A percentile compares a stretch with the other conserved stretches of the same genome.
phyloP scores from a whole-genome alignment of 176 grass and related monocot species.

The Rhipidocladum racemiflorum region DNA sequence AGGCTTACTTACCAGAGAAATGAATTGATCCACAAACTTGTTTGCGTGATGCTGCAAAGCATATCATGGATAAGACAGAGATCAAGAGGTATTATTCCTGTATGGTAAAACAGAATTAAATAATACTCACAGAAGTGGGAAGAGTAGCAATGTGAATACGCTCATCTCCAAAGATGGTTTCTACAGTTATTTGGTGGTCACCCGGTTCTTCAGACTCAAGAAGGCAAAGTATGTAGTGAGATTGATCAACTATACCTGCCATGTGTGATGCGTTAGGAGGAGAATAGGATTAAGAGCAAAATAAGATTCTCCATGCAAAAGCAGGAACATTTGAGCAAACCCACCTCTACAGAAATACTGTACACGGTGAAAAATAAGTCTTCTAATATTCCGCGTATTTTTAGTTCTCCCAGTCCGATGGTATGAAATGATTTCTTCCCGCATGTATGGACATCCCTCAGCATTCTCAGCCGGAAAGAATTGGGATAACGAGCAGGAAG shows the following conservation, averaged over 20 bases:
- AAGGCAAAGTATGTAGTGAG: conserved; percentile 49
- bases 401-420: background rate
- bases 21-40: conserved; percentile 57
- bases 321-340: background rate
- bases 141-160: conserved; percentile 29
- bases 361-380: conserved; percentile 40
- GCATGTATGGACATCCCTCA: conserved; percentile 16
- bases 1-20: conserved; percentile 45
- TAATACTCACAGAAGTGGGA: conserved; percentile 41
- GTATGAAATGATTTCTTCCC: conserved; percentile 14
- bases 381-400: conserved; percentile 14
- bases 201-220: conserved; percentile 28
- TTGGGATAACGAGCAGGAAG: conserved; percentile 9
- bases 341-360: conserved; percentile 40
- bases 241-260: conserved; percentile 44
- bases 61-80: conserved; percentile 18
- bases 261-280: conserved; percentile 15
- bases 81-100: background rate
- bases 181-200: conserved; percentile 39
- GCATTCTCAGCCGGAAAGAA: conserved; percentile 24
- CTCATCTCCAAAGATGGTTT: conserved; percentile 35
- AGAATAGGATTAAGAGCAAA: conserved; percentile 6
- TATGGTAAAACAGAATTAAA: background rate
- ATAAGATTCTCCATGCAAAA: background rate
- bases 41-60: conserved; percentile 48